These are phyloP conservation scores for Aspergillus ibericus DNA, from an alignment of 2,329 filamentous ascomycete genomes.

Conservation along the genomic window DNA sequence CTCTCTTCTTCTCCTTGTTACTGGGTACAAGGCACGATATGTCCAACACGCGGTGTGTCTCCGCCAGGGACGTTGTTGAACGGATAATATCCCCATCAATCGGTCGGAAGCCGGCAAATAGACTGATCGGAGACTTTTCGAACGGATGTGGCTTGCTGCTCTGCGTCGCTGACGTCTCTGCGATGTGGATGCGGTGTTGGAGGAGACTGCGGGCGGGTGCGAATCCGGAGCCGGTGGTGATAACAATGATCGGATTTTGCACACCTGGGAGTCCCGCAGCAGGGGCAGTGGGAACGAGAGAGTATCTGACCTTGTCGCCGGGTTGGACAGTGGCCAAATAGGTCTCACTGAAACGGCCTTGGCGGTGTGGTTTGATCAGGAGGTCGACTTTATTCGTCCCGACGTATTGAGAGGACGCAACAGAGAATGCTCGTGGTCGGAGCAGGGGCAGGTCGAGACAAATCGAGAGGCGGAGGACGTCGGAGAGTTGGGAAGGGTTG, in stretches of 20 bases:
- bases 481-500: neutral
- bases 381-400: neutral
- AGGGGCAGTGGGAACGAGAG: neutral
- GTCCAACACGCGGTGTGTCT: neutral
- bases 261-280: neutral
- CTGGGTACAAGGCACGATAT: neutral
- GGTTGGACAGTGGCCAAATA: neutral
- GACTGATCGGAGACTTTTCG: neutral
- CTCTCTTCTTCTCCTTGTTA: neutral
- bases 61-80: neutral
- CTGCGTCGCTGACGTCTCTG: neutral
- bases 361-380: neutral
- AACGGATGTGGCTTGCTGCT: neutral
- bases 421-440: neutral
- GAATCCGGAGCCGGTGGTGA: slow-evolving; percentile 2
- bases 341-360: slow-evolving; percentile 2
- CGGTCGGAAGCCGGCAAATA: neutral
- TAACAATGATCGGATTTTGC: neutral
- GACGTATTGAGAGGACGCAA: neutral
- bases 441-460: neutral
- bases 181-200: neutral
- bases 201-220: slow-evolving; percentile 5
- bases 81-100: neutral
- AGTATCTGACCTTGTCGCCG: neutral
- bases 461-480: neutral